Percentiles rank a stretch among this genome's conserved stretches.
Conservation (phyloP, 371 early-diverging fungal species). For the Rhizopus sp. region DNA sequence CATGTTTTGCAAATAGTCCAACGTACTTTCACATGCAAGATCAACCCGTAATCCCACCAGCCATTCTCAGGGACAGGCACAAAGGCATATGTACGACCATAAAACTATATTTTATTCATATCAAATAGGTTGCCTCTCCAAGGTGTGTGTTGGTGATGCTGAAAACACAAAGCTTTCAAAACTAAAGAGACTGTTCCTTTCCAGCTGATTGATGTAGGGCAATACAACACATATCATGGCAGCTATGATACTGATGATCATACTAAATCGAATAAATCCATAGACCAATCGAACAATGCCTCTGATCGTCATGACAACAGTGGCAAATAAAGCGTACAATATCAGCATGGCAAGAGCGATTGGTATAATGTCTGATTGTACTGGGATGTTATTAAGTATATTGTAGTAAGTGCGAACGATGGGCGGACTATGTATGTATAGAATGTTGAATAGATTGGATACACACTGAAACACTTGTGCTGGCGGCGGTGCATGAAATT, state of each 20-base stretch:
- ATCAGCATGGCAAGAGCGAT: slow-evolving; percentile 31
- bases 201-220: slow-evolving; percentile 14
- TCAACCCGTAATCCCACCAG: no score
- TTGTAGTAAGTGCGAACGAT: slow-evolving; percentile 27
- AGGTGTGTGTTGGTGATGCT: neutral
- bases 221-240: slow-evolving; percentile 24
- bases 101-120: neutral
- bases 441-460: slow-evolving; percentile 1
- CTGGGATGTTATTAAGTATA: slow-evolving; percentile 25
- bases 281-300: slow-evolving; percentile 33
- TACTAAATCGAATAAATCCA: slow-evolving; percentile 43
- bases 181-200: neutral
- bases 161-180: neutral
- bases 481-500: slow-evolving; percentile 31
- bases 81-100: neutral
- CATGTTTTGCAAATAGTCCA: no score
- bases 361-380: slow-evolving; percentile 40
- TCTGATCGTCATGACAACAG: slow-evolving; percentile 27
- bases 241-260: slow-evolving; percentile 28
- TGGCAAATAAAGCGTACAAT: slow-evolving; percentile 33
- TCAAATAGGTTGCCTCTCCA: neutral
- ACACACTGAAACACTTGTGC: slow-evolving; percentile 19
- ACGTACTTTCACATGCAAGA: no score
- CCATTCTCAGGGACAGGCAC: no score
- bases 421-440: slow-evolving; percentile 28